phyloP scores from a whole-genome alignment of 345 rosid genomes.

The Fremontodendron californicum region DNA sequence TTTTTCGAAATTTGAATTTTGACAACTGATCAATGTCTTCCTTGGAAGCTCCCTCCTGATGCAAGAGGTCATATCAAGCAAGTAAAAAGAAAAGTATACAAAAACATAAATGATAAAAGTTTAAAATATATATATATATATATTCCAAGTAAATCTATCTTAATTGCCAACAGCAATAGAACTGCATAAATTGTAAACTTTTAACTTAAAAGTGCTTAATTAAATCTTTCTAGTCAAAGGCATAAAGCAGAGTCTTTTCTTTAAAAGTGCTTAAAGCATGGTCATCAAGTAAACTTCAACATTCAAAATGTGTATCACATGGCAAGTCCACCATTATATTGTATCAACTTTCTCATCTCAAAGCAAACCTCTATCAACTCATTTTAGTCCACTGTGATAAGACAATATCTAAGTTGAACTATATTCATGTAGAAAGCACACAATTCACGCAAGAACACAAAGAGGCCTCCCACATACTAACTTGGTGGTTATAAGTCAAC shows the following conservation, averaged over 20 bases:
- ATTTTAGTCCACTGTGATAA: not conserved
- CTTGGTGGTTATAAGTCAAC: not conserved
- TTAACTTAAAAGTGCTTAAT: not conserved
- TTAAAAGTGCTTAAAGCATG: not conserved
- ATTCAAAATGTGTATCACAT: not conserved
- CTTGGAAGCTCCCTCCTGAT: slow-evolving; percentile 90
- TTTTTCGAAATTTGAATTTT: slow-evolving; percentile 66
- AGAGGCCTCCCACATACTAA: not conserved
- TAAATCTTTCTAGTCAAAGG: not conserved
- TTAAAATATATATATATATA: no score
- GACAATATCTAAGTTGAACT: not conserved
- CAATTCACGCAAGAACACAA: not conserved
- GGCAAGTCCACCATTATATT: not conserved
- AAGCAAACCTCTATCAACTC: not conserved
- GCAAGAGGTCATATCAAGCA: not conserved
- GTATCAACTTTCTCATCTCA: not conserved
- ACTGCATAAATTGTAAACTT: not conserved
- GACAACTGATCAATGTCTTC: slow-evolving; percentile 85
- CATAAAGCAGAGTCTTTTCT: not conserved
- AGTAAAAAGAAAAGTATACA: not conserved
- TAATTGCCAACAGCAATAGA: not conserved
- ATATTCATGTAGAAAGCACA: not conserved
- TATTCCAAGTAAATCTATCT: not conserved
- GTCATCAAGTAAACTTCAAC: not conserved
- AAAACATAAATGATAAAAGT: not conserved